Evolutionary conservation across 495 filamentous ascomycete species (phyloP), one percentile per base, ranked within the genome.

Genomic region (Aspergillus saccharolyticus): DNA sequence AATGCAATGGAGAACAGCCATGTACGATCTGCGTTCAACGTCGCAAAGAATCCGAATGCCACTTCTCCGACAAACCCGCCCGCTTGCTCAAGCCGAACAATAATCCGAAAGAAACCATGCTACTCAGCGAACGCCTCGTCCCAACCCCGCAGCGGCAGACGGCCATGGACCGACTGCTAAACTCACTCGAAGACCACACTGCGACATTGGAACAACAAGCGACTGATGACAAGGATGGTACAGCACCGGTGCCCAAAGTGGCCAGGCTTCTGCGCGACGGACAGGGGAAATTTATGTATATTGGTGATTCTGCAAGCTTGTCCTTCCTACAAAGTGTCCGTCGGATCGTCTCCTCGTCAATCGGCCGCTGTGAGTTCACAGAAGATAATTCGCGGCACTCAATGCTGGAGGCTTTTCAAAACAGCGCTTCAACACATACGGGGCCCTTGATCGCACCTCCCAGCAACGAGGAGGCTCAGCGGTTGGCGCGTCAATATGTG

Each of bases 291-390:
- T 81, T 83, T 54, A 80, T 80, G 69, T 91, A 90, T 60, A 80
- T 91, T 56, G 88, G 87, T 24, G 86, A 91, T 62, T 85, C 87
- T 0, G 86, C 86, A 1, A 86, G 83, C 44, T 71, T 90, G 49
- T 87, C 87, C 1, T 89, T 87, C 61, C 65, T 91, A 44, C 85
- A 89, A 60, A 77, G 87, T 55, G 80, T 90, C 43, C 85, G 87
- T 30, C 85, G 88, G 62, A 86, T 90, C 55, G 85, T 91, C 14
- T 83, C 83, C 42, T 85, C 78, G 46, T 82, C 82, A 15, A 81
- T 83, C 20, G 86, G 87, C 5, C 64, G 79, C 3, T 87, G 85
- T 9, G 75, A 79, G 5, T 90, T 91, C 54, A 89, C 87, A 9
- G 73, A 81, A 47, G 87, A 90, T 60, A 87, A 84, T 16, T 80